These are phyloP conservation scores for Endogone sp. DNA, from an alignment of 192 early-diverging fungal genomes.

Conservation along the genomic window DNA sequence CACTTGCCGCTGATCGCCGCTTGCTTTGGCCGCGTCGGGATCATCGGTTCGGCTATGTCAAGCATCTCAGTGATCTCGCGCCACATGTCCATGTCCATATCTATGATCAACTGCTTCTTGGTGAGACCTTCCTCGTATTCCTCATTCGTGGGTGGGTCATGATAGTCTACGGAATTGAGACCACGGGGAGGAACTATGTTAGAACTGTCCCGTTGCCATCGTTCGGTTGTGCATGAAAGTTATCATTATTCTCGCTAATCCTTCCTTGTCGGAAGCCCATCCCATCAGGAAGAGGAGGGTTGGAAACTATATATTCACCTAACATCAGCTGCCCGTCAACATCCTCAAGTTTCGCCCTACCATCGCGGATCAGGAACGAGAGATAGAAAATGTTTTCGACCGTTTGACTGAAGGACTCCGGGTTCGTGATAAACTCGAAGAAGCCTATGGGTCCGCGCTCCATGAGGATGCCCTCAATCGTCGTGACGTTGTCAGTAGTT, in stretches of 20 bases:
- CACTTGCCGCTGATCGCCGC: background rate
- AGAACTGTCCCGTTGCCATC: background rate
- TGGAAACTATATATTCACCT: conserved; percentile 16
- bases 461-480: conserved; percentile 58
- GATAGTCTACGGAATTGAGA: conserved; percentile 32
- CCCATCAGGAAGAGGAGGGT: too few species aligned
- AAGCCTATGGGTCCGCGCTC: conserved; percentile 59
- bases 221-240: too few species aligned
- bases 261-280: too few species aligned
- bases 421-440: conserved; percentile 89
- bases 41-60: background rate
- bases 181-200: background rate
- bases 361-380: conserved; percentile 93
- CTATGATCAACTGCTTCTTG: conserved; percentile 79
- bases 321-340: conserved; percentile 62
- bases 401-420: conserved; percentile 85
- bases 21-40: background rate
- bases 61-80: conserved; percentile 29
- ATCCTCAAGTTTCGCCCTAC: conserved; percentile 71
- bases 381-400: conserved; percentile 97
- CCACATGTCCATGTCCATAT: conserved; percentile 66
- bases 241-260: too few species aligned
- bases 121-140: conserved; percentile 59
- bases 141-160: conserved; percentile 63
- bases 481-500: conserved; percentile 76